Evolutionary conservation across 768 basidiomycete genomes (phyloP), one percentile per base, ranked within the genome.

Genomic region (Tylopilus vinaceipallidus): DNA sequence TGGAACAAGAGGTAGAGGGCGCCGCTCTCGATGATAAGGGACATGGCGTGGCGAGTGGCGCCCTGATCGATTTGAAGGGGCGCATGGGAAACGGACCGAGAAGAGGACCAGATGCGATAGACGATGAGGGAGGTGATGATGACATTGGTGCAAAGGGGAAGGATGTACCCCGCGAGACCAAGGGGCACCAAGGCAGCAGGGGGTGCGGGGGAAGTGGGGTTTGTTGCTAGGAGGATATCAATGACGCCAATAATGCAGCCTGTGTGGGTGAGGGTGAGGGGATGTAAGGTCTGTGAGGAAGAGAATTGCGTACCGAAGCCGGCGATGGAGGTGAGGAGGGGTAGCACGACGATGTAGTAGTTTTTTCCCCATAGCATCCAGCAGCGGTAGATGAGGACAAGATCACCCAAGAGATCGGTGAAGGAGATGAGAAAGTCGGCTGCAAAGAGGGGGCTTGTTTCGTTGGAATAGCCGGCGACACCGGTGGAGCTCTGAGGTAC

Each of bases 141-240:
- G 55, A 72, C 43, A 48, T 77, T 78, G 6, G 73, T 69, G 44
- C 64, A 66, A 30, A 77, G 66, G 4, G 76, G 72, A 30, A 77
- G 67, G 22, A 52, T 17, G 33, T 71, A 75, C 13, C 52, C 62
- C 0, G 73, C 72, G 14, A 67, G 64, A 22, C 66, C 67, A 6
- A 75, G 56, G 2, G 74, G 68, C n/a, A 67, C 64, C 16, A 73
- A 39, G 4, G 53, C 53, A 5, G 68, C 53, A 16, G 73, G 74
- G 10, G 73, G 69, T n/a, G 58, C 48, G 8, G 71, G 66, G 2
- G 71, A 49, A 6, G 54, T 55, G 5, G 69, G 71, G 40, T 57
- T 56, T 6, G 43, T 68, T 2, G 42, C 41, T 4, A 71, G 41
- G 10, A 73, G 47, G 32, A 75, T 50, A 23, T 62, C 55, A 3